Percentiles rank a stretch among this genome's conserved stretches.
These are phyloP conservation scores for sunflower (Helianthus annuus) DNA, from an alignment of 129 eudicot species.

Conservation along the genomic window HanXRQr2.0-SUNRISE NC_035441.2:164943963-164944462, in stretches of 20 bases:
- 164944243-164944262: constrained; percentile 9
- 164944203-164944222: constrained; percentile 19
- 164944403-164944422: constrained; percentile 39
- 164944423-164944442: constrained; percentile 42
- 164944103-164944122: background rate
- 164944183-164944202: constrained; percentile 27
- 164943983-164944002: no score
- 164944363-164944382: constrained; percentile 45
- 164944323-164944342: constrained; percentile 22
- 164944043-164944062: no score
- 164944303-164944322: constrained; percentile 34
- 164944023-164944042: no score
- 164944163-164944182: constrained; percentile 12
- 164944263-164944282: constrained; percentile 28
- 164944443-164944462: constrained; percentile 5
- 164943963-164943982: no score
- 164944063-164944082: no score
- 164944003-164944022: no score
- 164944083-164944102: no score
- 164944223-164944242: constrained; percentile 18
- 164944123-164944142: background rate
- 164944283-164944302: constrained; percentile 26
- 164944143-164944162: background rate
- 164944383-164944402: constrained; percentile 26
- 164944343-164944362: constrained; percentile 29